phyloP scores from a whole-genome alignment of 1,284 basidiomycete genomes.

The Malassezia nana region DNA sequence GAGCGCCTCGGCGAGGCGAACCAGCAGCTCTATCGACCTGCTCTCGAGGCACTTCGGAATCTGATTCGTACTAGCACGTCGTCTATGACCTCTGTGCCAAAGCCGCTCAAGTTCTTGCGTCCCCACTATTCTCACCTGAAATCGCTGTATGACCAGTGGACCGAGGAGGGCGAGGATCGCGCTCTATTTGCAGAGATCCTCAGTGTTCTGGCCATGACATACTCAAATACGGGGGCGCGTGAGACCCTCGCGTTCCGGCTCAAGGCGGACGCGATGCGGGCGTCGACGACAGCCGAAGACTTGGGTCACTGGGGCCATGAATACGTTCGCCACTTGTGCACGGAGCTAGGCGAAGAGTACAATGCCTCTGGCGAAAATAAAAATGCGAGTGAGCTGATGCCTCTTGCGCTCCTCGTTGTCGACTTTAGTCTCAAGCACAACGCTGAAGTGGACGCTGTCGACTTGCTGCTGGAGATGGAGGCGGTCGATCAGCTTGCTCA shows the following conservation, averaged over 20 bases:
- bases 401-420: conserved; percentile 74
- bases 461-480: conserved; percentile 87
- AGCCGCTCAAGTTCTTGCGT: conserved; percentile 95
- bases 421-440: conserved; percentile 87
- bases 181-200: conserved; percentile 94
- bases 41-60: conserved; percentile 84
- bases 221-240: conserved; percentile 87
- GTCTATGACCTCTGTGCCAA: conserved; percentile 99
- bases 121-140: conserved; percentile 79
- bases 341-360: conserved; percentile 93
- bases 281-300: conserved; percentile 51
- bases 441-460: conserved; percentile 95
- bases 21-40: conserved; percentile 71
- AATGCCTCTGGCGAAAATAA: conserved; percentile 49
- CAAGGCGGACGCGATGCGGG: conserved; percentile 26
- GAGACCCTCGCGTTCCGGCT: conserved; percentile 62
- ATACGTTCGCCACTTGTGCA: conserved; percentile 91
- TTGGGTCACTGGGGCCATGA: conserved; percentile 98
- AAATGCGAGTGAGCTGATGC: conserved; percentile 48
- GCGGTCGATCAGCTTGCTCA: conserved; percentile 59
- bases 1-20: conserved; percentile 87
- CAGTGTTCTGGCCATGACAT: conserved; percentile 99
- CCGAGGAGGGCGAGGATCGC: conserved; percentile 51
- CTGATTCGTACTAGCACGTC: conserved; percentile 93
- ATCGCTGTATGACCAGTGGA: conserved; percentile 37